Base-by-base conservation (phyloP, 192 early-diverging fungal genomes). In the Gaertneriomyces sp. region DNA sequence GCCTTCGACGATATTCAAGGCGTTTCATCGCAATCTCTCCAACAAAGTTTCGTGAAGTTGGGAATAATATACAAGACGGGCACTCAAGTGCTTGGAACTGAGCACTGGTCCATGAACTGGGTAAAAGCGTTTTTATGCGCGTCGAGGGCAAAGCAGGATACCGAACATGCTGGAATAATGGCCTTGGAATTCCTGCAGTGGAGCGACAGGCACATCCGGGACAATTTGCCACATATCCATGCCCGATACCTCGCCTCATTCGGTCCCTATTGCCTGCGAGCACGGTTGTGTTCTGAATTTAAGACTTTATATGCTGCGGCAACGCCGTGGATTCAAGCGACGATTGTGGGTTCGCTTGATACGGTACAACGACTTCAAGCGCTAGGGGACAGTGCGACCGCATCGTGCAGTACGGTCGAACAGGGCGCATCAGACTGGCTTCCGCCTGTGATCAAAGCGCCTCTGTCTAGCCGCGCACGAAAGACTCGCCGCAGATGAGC, bases 221-320 rank as follows among this genome's bases (percentile, higher is more conserved):
- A 14, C 7, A 42, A 66, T 52, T 66, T 38, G 20, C 64, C 64
- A 14, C 64, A 66, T 38, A 66, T 66, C 3, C 64, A 66, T 45
- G 64, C 55, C 3, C 40, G 64, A 8, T 55, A 66, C 4, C 44
- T 66, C 9, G 62, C 49, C 5, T 33, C 16, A 6, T 53, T 64
- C 39, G 62, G 62, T 25, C 51, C 50, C 10, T 46, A 56, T 42
- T 64, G 62, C 39, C 20, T 64, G 0, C 12, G 50, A 38, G 51
- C 49, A 20, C 4, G 49, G 20, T 20, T 51, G 49, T 5, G n/a
- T 6, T 17, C 5, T 17, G 49, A 20, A n/a, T 51, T 51, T n/a
- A 5, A 51, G n/a, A 20, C 5, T n/a, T 20, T 5, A 17, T 51
- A 51, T 51, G 3, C n/a, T 20, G 20, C n/a, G 20, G 20, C 20